A percentile compares a stretch with the other conserved stretches of the same genome.
Evolutionary conservation across 768 basidiomycete genomes (phyloP).

Genomic region (Kwoniella botswanensis): DNA sequence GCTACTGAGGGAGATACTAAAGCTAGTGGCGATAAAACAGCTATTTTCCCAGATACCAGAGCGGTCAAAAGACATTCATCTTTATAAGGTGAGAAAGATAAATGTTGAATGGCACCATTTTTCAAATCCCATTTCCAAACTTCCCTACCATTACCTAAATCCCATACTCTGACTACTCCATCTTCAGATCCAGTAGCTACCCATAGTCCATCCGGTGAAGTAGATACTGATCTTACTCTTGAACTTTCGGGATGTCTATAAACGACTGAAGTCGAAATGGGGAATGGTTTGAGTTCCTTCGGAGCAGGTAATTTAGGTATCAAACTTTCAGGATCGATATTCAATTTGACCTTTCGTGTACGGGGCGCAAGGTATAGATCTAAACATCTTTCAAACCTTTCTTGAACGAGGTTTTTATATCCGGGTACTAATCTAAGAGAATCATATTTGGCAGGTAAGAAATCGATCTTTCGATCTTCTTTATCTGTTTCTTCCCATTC

Average conservation of each 20-base stretch:
- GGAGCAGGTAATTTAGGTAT: conserved; percentile 95
- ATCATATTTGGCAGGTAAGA: conserved; percentile 82
- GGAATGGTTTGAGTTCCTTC: conserved; percentile 89
- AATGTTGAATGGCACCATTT: conserved; percentile 72
- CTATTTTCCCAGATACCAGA: conserved; percentile 60
- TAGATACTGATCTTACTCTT: conserved; percentile 73
- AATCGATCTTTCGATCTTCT: conserved; percentile 87
- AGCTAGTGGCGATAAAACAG: conserved; percentile 55
- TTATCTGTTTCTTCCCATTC: conserved; percentile 82
- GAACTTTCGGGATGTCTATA: conserved; percentile 69
- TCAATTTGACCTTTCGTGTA: conserved; percentile 73
- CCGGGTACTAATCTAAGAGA: conserved; percentile 88
- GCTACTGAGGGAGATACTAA: conserved; percentile 73
- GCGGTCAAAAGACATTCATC: conserved; percentile 68
- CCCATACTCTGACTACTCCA: conserved; percentile 87
- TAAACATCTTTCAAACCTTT: conserved; percentile 89
- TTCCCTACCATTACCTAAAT: conserved; percentile 84
- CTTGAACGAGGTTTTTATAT: conserved; percentile 87
- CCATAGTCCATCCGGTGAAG: conserved; percentile 91
- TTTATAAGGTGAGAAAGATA: conserved; percentile 91
- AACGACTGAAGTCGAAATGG: conserved; percentile 75
- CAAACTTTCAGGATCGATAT: conserved; percentile 86
- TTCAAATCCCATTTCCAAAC: conserved; percentile 84
- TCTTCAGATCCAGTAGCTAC: conserved; percentile 87
- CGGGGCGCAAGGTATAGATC: conserved; percentile 96